Evolutionary conservation across 164 flowering plant species (phyloP).

Genomic region (Umbilicus rupestris): DNA sequence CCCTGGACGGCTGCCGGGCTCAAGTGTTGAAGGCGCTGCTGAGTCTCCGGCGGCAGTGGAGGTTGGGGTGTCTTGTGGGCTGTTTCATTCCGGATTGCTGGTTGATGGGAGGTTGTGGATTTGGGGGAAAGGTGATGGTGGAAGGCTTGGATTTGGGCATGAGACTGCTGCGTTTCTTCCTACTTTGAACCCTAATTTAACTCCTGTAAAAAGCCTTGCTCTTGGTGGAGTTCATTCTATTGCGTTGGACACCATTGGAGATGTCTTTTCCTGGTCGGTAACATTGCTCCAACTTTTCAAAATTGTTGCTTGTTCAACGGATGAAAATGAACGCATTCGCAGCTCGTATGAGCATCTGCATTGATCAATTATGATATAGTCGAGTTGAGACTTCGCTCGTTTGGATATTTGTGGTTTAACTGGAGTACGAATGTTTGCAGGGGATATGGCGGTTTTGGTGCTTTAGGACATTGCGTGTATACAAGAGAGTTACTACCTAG

Average conservation of each 20-base stretch:
- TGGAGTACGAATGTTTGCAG: constrained; percentile 51
- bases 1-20: constrained; percentile 33
- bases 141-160: constrained; percentile 76
- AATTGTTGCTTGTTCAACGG: not conserved
- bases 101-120: constrained; percentile 70
- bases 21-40: not conserved
- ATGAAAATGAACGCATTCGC: not conserved
- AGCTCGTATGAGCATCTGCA: no score
- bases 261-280: constrained; percentile 80
- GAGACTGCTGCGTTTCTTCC: constrained; percentile 62
- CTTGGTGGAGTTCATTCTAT: constrained; percentile 85
- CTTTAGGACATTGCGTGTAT: constrained; percentile 89
- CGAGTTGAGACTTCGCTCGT: no score
- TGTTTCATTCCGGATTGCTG: constrained; percentile 67
- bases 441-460: constrained; percentile 99
- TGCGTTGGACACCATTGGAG: constrained; percentile 49
- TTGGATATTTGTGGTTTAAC: not conserved
- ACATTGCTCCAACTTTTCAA: not conserved
- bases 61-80: constrained; percentile 71
- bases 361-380: no score
- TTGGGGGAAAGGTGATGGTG: constrained; percentile 97
- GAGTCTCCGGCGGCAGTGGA: constrained; percentile 12
- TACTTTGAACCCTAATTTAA: constrained; percentile 48
- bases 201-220: constrained; percentile 35
- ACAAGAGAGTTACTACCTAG: constrained; percentile 67